phyloP scores from a whole-genome alignment of 495 filamentous ascomycete genomes.

The Tuber magnatum region DNA sequence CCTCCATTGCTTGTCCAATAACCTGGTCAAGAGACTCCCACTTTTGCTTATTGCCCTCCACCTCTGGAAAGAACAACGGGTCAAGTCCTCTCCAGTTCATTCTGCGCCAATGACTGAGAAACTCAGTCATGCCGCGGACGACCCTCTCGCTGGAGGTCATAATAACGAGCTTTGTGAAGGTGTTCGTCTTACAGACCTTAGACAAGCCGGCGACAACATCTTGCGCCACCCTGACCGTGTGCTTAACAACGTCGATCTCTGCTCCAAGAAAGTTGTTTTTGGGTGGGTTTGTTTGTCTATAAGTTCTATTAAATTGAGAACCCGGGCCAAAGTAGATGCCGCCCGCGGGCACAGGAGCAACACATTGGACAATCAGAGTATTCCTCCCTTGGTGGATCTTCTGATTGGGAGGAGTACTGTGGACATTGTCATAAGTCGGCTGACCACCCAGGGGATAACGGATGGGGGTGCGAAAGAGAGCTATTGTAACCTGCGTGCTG shows the following conservation, averaged over 20 bases:
- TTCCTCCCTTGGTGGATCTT: neutral
- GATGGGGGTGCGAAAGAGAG: neutral
- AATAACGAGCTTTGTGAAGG: constrained; percentile 19
- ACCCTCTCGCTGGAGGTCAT: constrained; percentile 5
- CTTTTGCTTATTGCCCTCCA: neutral
- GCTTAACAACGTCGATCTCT: constrained; percentile 14
- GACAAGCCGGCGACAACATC: constrained; percentile 5
- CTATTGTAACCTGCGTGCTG: neutral
- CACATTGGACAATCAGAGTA: constrained; percentile 20
- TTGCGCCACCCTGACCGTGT: constrained; percentile 12
- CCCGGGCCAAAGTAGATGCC: constrained; percentile 15
- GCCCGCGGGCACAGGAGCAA: neutral
- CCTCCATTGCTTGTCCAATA: constrained; percentile 13
- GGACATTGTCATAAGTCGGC: neutral
- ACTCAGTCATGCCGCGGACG: constrained; percentile 13
- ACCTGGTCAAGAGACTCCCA: constrained; percentile 13
- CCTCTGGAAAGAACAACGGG: neutral
- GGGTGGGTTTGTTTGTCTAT: neutral
- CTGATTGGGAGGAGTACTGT: neutral
- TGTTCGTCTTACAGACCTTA: neutral
- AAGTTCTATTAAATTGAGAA: constrained; percentile 12
- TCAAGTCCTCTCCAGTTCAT: constrained; percentile 3
- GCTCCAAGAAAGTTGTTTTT: neutral
- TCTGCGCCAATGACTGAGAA: constrained; percentile 12
- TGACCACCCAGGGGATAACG: neutral